Evolutionary conservation across 306 rosid genomes (phyloP).

Genomic region (Myrica gale): DNA sequence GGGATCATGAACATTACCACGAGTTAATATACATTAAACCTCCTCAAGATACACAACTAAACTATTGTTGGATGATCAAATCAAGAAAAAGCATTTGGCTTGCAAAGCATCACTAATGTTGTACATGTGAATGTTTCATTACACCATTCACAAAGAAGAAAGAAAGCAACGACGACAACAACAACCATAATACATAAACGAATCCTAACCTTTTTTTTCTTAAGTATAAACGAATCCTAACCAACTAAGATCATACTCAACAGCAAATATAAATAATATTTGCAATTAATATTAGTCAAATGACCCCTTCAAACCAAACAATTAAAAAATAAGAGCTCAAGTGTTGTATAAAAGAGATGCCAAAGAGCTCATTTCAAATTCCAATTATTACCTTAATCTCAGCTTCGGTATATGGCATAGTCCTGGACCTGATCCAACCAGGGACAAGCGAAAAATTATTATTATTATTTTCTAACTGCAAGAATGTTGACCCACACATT

Average conservation of each 20-base stretch:
- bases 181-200: neutral
- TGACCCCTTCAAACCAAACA: neutral
- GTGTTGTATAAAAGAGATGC: neutral
- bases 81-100: neutral
- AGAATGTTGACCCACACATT: constrained; percentile 25
- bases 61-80: constrained; percentile 11
- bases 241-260: neutral
- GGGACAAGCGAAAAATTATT: constrained; percentile 17
- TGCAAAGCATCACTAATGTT: neutral
- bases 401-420: constrained; percentile 73
- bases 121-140: neutral
- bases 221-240: neutral
- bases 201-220: too few species aligned
- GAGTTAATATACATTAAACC: neutral
- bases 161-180: neutral
- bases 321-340: neutral
- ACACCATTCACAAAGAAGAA: neutral
- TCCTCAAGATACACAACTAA: neutral
- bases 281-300: neutral
- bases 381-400: constrained; percentile 76
- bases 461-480: neutral
- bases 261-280: neutral
- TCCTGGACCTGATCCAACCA: constrained; percentile 62
- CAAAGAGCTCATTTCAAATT: constrained; percentile 6
- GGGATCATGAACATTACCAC: neutral